Base-by-base conservation (phyloP, 140 eudicot genomes). In the Ambrosia hybrid region DNA sequence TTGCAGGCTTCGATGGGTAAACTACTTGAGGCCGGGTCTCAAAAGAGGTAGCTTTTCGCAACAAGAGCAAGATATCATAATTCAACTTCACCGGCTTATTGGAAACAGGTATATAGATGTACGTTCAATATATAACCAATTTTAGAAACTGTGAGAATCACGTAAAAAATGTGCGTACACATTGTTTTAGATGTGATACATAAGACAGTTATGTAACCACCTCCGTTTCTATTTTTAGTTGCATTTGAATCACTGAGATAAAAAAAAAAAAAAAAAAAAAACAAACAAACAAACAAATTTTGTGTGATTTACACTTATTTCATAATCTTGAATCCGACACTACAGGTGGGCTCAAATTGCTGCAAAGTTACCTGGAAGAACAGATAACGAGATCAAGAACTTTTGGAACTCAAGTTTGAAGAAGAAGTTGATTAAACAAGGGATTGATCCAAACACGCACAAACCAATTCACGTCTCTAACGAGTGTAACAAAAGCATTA, bases 321-420 rank as follows among this genome's bases (percentile, higher is more conserved):
- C 7, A 4, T 41, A 38, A 5, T 43, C 15, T 58, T 58, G 38
- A 16, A 16, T 37, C 53, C 49, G 8, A 2, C 17, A 9, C 69
- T 79, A 51, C 80, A 90, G 95, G 79, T 90, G 97, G 97, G 95
- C 97, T 59, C 91, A 85, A 65, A 90, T 90, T 57, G 89, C 97
- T 17, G 68, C 89, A 61, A 88, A 81, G 15, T 73, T 83, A 37
- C 63, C 63, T 8, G 63, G 63, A 57, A 57, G 63, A 21, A 57
- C 38, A 17, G 63, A 57, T 21, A 57, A 57, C 38, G 63, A 57
- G 63, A 57, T 57, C 41, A 58, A 30, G 15, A 58, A 30, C 41
- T 58, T 80, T 12, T 86, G 93, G 96, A 78, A 89, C 78, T 84
- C 91, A 1, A 59, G 70, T 69, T 79, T 89, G 78, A 89, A 89